Conservation (phyloP, 2,329 filamentous ascomycete genomes). For the Pestalotiopsis sp. region DNA sequence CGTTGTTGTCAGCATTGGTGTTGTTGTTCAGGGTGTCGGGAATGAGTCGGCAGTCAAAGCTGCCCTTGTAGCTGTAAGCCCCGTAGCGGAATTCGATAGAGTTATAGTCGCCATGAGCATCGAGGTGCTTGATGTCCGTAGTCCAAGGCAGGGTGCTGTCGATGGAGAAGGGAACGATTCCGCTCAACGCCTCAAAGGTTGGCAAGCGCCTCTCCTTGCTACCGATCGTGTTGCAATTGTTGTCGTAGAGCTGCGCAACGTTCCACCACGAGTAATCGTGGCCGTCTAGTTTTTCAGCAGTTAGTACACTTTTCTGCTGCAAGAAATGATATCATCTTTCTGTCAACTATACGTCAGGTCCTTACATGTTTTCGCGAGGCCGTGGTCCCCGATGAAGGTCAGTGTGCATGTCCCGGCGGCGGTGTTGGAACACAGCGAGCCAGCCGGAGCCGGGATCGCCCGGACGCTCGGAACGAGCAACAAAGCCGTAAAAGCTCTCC, state of each 20-base stretch:
- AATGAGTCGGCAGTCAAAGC: background rate
- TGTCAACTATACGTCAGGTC: background rate
- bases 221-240: background rate
- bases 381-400: background rate
- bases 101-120: background rate
- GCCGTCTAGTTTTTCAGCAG: background rate
- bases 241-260: background rate
- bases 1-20: background rate
- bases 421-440: background rate
- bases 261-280: background rate
- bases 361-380: background rate
- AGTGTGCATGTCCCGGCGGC: background rate
- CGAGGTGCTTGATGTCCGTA: background rate
- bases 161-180: background rate
- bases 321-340: background rate
- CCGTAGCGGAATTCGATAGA: background rate
- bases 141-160: conserved; percentile 2
- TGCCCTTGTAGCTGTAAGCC: background rate
- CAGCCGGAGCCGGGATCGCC: background rate
- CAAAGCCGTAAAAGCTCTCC: background rate
- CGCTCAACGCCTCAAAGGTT: background rate
- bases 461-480: background rate
- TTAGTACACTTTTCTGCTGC: background rate
- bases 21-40: background rate
- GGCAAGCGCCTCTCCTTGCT: no score